Conservation (phyloP, 257 asterid species). For the Nicotiana knightiana region DNA sequence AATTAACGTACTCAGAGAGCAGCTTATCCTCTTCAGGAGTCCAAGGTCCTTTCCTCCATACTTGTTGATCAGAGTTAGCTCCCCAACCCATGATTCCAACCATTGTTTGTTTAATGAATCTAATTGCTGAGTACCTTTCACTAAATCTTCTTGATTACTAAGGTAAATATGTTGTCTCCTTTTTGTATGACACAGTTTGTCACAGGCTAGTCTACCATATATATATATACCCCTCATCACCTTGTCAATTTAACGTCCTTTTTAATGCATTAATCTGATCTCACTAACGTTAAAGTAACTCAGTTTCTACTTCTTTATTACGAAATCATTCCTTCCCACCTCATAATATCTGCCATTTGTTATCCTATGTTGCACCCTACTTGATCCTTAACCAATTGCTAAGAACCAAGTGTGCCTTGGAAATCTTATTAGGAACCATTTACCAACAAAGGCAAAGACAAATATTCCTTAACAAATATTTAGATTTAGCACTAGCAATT, state of each 20-base stretch:
- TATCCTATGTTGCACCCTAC: slow-evolving; percentile 5
- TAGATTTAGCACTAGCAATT: background rate
- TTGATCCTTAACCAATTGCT: slow-evolving; percentile 23
- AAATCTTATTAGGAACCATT: slow-evolving; percentile 4
- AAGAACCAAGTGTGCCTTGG: slow-evolving; percentile 24
- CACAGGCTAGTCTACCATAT: slow-evolving; percentile 16
- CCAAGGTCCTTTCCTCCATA: slow-evolving; percentile 45
- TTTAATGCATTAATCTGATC: slow-evolving; percentile 21
- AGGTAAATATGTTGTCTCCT: slow-evolving; percentile 21
- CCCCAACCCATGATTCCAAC: slow-evolving; percentile 27
- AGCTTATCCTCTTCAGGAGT: slow-evolving; percentile 39
- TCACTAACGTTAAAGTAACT: slow-evolving; percentile 13
- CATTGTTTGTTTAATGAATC: background rate
- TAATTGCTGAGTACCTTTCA: background rate
- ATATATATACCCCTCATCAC: slow-evolving; percentile 12
- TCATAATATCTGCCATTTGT: slow-evolving; percentile 41
- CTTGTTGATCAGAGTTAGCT: slow-evolving; percentile 19
- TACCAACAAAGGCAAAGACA: slow-evolving; percentile 19
- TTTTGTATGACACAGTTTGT: slow-evolving; percentile 26
- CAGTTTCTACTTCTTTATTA: slow-evolving; percentile 16
- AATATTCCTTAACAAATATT: slow-evolving; percentile 6
- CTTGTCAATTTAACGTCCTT: slow-evolving; percentile 24
- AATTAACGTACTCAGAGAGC: slow-evolving; percentile 26
- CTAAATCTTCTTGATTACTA: background rate
- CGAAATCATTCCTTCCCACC: slow-evolving; percentile 13